A percentile compares a stretch with the other conserved stretches of the same genome.
Evolutionary conservation across 75 land plant genomes (phyloP).

Genomic region (Adiantum capillusveneris): DNA sequence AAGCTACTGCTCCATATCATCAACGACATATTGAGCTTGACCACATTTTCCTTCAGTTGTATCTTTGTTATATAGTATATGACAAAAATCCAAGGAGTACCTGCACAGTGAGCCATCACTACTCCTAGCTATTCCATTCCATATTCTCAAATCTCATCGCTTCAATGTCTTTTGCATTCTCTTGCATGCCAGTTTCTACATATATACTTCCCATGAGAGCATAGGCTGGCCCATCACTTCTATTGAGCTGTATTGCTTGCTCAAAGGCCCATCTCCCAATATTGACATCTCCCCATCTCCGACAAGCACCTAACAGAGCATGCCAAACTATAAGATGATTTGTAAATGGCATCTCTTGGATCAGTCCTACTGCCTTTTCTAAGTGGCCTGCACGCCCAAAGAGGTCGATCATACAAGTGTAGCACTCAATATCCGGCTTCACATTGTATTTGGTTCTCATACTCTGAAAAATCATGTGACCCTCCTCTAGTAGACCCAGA

Average conservation of each 20-base stretch:
- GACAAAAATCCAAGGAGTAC: too few relatives aligned
- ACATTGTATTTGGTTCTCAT: constrained; percentile 11
- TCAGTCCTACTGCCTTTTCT: constrained; percentile 22
- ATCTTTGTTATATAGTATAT: too few relatives aligned
- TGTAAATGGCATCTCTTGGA: constrained; percentile 22
- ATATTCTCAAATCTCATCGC: not conserved
- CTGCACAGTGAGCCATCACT: too few relatives aligned
- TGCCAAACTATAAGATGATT: constrained; percentile 38
- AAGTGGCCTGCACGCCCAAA: constrained; percentile 41
- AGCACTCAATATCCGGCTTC: constrained; percentile 32
- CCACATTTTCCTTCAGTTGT: too few relatives aligned
- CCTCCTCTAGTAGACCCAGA: too few relatives aligned
- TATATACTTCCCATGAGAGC: constrained; percentile 33
- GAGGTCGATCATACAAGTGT: constrained; percentile 47
- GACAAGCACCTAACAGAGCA: constrained; percentile 36
- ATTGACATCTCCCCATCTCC: constrained; percentile 20
- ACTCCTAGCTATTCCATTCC: not conserved
- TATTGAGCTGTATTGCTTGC: constrained; percentile 23
- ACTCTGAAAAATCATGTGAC: too few relatives aligned
- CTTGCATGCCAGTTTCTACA: constrained; percentile 22
- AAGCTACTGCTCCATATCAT: too few relatives aligned
- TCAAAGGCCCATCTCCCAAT: constrained; percentile 32
- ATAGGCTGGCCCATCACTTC: constrained; percentile 19
- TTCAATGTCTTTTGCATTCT: constrained; percentile 4
- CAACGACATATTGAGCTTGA: too few relatives aligned